Evolutionary conservation across 768 basidiomycete species (phyloP).

Genomic region (Trametes elegans): DNA sequence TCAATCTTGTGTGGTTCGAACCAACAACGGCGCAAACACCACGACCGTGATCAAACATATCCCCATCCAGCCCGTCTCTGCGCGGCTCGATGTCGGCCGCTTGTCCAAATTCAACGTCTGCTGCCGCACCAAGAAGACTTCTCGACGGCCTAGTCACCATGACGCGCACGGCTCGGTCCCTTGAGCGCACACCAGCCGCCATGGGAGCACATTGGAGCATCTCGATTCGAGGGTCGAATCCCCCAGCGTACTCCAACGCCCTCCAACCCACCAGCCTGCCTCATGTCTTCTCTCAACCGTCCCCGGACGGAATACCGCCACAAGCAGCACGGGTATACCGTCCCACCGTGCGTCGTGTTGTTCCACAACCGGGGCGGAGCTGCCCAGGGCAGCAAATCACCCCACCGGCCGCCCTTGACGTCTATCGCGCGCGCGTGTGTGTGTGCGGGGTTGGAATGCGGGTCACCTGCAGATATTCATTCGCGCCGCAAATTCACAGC

Average conservation of each 20-base stretch:
- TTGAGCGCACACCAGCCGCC: too few species aligned
- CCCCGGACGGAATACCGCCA: neutral
- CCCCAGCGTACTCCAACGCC: slow-evolving; percentile 1
- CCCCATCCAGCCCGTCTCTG: neutral
- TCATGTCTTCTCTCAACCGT: neutral
- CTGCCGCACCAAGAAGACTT: neutral
- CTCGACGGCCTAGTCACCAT: neutral
- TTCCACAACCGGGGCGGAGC: neutral
- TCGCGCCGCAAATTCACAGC: too few species aligned
- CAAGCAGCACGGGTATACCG: neutral
- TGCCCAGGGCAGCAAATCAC: neutral
- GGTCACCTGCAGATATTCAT: neutral
- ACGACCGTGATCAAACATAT: slow-evolving; percentile 4
- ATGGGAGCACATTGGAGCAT: slow-evolving; percentile 10
- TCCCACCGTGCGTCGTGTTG: neutral
- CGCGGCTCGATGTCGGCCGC: too few species aligned
- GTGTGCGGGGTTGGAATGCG: neutral
- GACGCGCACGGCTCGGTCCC: neutral
- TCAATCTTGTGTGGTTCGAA: slow-evolving; percentile 10
- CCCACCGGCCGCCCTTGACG: neutral
- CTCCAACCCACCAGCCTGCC: neutral
- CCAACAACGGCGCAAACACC: slow-evolving; percentile 15
- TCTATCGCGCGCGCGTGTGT: neutral
- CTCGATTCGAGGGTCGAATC: neutral
- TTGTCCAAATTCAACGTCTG: neutral